Base-by-base conservation (phyloP, 192 early-diverging fungal genomes). In the Phycomyces nitens region DNA sequence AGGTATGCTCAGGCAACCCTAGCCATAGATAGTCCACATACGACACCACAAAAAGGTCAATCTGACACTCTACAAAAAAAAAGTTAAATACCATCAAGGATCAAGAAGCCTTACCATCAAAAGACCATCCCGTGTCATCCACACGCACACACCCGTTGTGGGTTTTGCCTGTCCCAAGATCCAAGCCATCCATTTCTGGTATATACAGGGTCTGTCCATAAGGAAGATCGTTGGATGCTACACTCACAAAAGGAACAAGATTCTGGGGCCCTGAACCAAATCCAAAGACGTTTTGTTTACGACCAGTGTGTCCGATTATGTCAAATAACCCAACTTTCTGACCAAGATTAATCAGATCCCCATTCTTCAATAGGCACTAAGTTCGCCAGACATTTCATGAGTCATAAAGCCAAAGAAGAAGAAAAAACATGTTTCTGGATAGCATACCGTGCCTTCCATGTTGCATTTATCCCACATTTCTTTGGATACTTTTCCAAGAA, bases 121-220 rank as follows among this genome's bases (percentile, higher is more conserved):
- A 78, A 8, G 61, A 52, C 21, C 55, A 68, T 11, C 73, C 53
- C 39, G 55, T 42, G 56, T 78, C 76, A 18, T 75, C 76, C 6
- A 71, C 72, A 22, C 60, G 50, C 5, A 73, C 68, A 56, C 76
- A 78, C 8, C 76, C 76, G 63, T 78, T 78, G 47, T 78, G 76
- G 11, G 14, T 73, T 34, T 53, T 12, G 8, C 65, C 70, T 27
- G 58, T 58, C 5, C 65, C 55, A 18, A 76, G 16, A 15, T 56
- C 11, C 3, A 64, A 7, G 0, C 69, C 69, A 54, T 72, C 53
- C 3, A 78, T 24, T 0, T 66, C 26, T 27, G 57, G 23, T 16
- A 78, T 67, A 44, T 52, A 78, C 11, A 78, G 21, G 1, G 26
- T 66, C 49, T 53, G 38, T 18, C 73, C 66, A 15, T 47, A 40